Percentiles rank a stretch among this genome's conserved stretches.
These are phyloP conservation scores for Boletus edulis DNA, from an alignment of 768 basidiomycete genomes.

Conservation along the genomic window DNA sequence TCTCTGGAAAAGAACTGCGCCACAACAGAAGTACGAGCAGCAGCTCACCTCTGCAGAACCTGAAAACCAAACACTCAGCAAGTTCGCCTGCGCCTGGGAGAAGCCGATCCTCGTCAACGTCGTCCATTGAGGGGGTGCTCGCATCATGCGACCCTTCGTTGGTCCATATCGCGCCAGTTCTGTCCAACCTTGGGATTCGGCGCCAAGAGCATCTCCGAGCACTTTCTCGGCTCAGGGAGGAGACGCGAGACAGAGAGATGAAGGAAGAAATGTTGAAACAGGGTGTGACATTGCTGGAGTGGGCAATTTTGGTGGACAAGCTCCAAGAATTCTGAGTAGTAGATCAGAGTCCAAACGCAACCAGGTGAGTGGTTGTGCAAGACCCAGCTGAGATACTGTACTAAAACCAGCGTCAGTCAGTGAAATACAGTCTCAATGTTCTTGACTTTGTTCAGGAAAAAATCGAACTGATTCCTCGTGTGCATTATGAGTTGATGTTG, in stretches of 20 bases:
- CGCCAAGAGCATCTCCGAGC: slow-evolving; percentile 62
- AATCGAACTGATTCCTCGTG: not conserved
- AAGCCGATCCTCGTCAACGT: slow-evolving; percentile 36
- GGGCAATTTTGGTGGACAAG: slow-evolving; percentile 74
- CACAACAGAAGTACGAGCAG: slow-evolving; percentile 16
- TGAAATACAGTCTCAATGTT: too few species aligned
- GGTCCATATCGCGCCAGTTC: slow-evolving; percentile 55
- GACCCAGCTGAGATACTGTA: too few species aligned
- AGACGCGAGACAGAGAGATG: slow-evolving; percentile 66
- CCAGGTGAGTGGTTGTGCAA: too few species aligned
- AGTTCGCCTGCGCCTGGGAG: slow-evolving; percentile 13
- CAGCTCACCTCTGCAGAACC: slow-evolving; percentile 20
- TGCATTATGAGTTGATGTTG: not conserved
- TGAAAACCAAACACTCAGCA: slow-evolving; percentile 6
- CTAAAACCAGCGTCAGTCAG: too few species aligned
- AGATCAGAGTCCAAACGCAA: not conserved
- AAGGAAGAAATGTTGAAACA: slow-evolving; percentile 65
- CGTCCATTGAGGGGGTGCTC: slow-evolving; percentile 52
- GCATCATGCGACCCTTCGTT: slow-evolving; percentile 64
- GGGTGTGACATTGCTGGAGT: slow-evolving; percentile 72
- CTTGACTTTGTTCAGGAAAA: not conserved
- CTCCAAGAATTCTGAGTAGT: slow-evolving; percentile 39
- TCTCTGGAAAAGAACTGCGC: slow-evolving; percentile 8
- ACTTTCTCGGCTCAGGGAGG: slow-evolving; percentile 57
- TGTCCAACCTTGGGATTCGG: slow-evolving; percentile 57